Percentiles rank a stretch among this genome's conserved stretches.
Conservation (phyloP, 2,329 filamentous ascomycete species). For the Onygenales sp. region DNA sequence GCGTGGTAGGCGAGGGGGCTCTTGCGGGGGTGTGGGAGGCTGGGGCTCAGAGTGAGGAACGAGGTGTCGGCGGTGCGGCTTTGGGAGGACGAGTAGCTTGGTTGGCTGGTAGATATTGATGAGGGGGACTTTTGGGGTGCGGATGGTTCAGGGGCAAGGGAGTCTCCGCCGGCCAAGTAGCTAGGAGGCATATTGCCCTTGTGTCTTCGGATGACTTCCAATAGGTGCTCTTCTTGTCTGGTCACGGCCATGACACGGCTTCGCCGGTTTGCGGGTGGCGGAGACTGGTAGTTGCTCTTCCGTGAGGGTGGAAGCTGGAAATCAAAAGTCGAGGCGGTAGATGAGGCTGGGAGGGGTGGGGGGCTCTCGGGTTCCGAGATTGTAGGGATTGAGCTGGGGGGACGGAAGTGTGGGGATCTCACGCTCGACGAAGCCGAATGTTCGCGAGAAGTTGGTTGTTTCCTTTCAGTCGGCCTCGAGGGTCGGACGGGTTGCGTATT, state of each 20-base stretch:
- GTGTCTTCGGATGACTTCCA: constrained; percentile 42
- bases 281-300: constrained; percentile 15
- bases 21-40: not conserved
- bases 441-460: constrained; percentile 9
- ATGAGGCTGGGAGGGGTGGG: not conserved
- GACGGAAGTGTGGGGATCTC: constrained; percentile 19
- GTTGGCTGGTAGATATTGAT: not conserved
- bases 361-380: constrained; percentile 25
- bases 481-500: not conserved
- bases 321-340: constrained; percentile 9
- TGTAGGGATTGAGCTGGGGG: constrained; percentile 23
- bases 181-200: constrained; percentile 38
- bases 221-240: constrained; percentile 42
- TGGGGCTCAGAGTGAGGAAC: not conserved
- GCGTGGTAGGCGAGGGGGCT: not conserved
- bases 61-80: not conserved
- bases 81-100: not conserved
- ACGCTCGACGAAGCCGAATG: constrained; percentile 20
- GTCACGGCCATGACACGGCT: constrained; percentile 45
- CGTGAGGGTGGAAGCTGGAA: constrained; percentile 2
- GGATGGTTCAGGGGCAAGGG: no score
- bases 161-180: constrained; percentile 16
- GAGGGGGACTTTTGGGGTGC: constrained; percentile 3
- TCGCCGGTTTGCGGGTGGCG: constrained; percentile 22
- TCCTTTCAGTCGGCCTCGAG: constrained; percentile 15